Percentiles rank a stretch among this genome's conserved stretches.
These are phyloP conservation scores for Alternaria viburni DNA, from an alignment of 2,329 filamentous ascomycete species.

Conservation along the genomic window DNA sequence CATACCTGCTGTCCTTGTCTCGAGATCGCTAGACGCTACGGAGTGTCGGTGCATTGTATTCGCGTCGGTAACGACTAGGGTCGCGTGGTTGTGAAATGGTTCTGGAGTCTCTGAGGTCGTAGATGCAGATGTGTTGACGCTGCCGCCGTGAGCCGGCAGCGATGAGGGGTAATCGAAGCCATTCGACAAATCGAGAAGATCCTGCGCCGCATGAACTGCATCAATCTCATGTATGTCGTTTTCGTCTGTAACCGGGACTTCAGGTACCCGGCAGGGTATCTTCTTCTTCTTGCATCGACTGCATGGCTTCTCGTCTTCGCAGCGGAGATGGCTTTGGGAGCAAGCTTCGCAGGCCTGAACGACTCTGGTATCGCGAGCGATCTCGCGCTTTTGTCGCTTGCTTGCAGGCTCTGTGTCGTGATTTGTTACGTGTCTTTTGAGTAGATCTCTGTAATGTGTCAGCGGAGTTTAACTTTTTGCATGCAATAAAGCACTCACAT, in stretches of 20 bases:
- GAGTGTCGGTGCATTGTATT: background rate
- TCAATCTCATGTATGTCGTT: conserved; percentile 28
- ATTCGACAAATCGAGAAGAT: conserved; percentile 38
- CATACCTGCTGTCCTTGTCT: background rate
- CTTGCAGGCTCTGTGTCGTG: conserved; percentile 48
- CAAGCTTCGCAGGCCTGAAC: conserved; percentile 60
- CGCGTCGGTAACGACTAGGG: background rate
- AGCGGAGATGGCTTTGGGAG: conserved; percentile 59
- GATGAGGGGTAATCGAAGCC: conserved; percentile 26
- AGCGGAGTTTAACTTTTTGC: background rate
- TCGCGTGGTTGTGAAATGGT: conserved; percentile 4
- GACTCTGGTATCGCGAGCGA: conserved; percentile 35
- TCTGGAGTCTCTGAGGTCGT: conserved; percentile 10
- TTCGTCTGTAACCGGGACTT: conserved; percentile 16
- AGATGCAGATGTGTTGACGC: conserved; percentile 4
- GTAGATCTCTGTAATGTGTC: conserved; percentile 49
- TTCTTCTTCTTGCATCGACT: conserved; percentile 58
- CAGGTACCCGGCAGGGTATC: conserved; percentile 50
- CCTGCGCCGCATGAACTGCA: conserved; percentile 39
- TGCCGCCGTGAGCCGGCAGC: conserved; percentile 8
- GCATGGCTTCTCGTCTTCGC: conserved; percentile 62
- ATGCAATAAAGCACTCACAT: conserved; percentile 39
- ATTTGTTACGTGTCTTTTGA: conserved; percentile 59
- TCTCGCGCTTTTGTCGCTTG: conserved; percentile 34
- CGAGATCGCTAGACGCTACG: background rate